Conservation (phyloP, 176 grass and related monocot species). For the Coix lacrymajobi region DNA sequence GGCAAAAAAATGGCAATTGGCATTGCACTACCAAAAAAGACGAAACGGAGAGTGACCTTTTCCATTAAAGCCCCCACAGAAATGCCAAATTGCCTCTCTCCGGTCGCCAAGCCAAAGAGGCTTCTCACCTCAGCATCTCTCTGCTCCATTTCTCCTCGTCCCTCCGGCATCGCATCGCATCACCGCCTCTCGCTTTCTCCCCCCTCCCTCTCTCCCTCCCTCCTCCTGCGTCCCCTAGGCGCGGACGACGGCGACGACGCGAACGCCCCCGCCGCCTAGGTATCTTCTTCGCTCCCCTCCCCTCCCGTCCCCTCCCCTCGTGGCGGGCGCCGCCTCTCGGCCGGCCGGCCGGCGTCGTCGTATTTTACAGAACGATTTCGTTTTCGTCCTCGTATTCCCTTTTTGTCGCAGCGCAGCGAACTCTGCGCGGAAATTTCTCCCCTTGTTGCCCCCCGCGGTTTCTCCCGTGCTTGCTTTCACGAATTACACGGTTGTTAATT, state of each 20-base stretch:
- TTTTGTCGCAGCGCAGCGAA: not conserved
- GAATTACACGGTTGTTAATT: not conserved
- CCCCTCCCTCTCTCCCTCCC: not conserved
- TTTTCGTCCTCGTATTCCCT: not conserved
- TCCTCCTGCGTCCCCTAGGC: slow-evolving; percentile 14
- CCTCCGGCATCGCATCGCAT: not conserved
- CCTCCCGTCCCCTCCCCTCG: not conserved
- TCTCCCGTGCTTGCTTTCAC: not conserved
- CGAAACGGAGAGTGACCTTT: not conserved
- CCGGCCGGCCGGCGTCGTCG: not conserved
- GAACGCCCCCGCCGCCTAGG: slow-evolving; percentile 1
- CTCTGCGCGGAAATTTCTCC: not conserved
- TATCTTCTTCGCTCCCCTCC: not conserved
- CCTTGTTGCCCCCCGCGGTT: not conserved
- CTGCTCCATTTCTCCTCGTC: slow-evolving; percentile 44
- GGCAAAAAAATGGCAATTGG: not conserved
- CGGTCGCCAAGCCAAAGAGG: not conserved
- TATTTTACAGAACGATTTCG: not conserved
- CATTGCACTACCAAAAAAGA: not conserved
- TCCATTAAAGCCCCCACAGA: not conserved
- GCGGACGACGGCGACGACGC: not conserved
- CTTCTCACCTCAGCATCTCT: not conserved
- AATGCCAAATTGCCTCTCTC: not conserved
- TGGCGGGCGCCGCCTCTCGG: not conserved
- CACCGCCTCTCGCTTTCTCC: slow-evolving; percentile 35